A percentile compares a stretch with the other conserved stretches of the same genome.
phyloP scores from a whole-genome alignment of 2,329 filamentous ascomycete genomes.

The Xylaria sp. region DNA sequence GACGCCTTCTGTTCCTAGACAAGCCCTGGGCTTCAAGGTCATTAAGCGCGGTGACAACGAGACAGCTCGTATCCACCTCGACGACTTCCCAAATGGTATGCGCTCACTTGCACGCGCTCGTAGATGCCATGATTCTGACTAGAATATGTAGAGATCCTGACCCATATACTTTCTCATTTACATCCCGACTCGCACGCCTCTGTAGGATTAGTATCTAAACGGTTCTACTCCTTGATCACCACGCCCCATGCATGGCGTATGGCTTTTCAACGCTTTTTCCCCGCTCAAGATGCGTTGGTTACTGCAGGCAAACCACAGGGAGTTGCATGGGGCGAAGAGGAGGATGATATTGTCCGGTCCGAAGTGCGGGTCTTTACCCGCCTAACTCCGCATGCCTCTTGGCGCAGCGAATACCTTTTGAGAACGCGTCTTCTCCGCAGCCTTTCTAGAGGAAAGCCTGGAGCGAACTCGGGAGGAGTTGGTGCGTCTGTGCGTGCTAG shows the following conservation, averaged over 20 bases:
- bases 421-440: slow-evolving; percentile 84
- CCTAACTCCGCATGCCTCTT: slow-evolving; percentile 83
- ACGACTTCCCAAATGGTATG: slow-evolving; percentile 82
- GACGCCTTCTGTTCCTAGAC: slow-evolving; percentile 52
- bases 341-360: slow-evolving; percentile 64
- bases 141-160: slow-evolving; percentile 75
- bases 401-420: slow-evolving; percentile 94
- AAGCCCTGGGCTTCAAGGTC: slow-evolving; percentile 61
- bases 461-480: slow-evolving; percentile 57
- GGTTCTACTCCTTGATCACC: slow-evolving; percentile 85
- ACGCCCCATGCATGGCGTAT: slow-evolving; percentile 93
- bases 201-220: slow-evolving; percentile 84
- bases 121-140: slow-evolving; percentile 34
- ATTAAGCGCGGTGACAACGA: slow-evolving; percentile 52
- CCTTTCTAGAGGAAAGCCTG: slow-evolving; percentile 80
- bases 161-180: slow-evolving; percentile 87
- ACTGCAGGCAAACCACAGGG: slow-evolving; percentile 44
- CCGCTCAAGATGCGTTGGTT: slow-evolving; percentile 67
- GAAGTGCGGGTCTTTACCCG: slow-evolving; percentile 82
- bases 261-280: slow-evolving; percentile 90
- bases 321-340: slow-evolving; percentile 51
- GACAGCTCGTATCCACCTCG: slow-evolving; percentile 51
- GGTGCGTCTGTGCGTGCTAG: slow-evolving; percentile 57
- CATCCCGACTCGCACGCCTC: slow-evolving; percentile 82
- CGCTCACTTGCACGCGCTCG: slow-evolving; percentile 17